Conservation (phyloP, 2,329 filamentous ascomycete genomes). For the Akanthomyces muscarius region DNA sequence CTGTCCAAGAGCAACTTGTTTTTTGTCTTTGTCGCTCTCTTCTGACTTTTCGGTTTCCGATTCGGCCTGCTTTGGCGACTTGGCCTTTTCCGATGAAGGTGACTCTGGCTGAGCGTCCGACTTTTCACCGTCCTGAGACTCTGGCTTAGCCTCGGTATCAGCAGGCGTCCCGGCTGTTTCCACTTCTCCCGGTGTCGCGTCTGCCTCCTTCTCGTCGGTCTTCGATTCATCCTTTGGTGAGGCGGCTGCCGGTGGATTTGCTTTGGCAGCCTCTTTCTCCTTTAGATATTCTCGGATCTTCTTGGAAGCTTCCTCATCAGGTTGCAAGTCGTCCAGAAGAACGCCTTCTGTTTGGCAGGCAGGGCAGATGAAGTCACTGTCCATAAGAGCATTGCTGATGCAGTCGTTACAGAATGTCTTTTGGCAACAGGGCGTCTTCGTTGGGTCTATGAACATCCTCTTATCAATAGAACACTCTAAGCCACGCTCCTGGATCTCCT, state of each 20-base stretch:
- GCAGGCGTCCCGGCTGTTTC: background rate
- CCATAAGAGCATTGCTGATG: constrained; percentile 97
- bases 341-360: constrained; percentile 87
- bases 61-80: constrained; percentile 22
- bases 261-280: constrained; percentile 52
- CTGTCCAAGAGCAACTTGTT: constrained; percentile 48
- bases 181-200: constrained; percentile 27
- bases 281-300: constrained; percentile 74
- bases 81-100: constrained; percentile 30
- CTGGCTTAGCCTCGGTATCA: background rate
- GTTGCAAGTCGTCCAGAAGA: constrained; percentile 83
- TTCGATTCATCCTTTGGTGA: constrained; percentile 31
- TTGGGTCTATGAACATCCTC: constrained; percentile 96
- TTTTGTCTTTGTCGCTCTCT: constrained; percentile 26
- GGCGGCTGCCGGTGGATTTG: constrained; percentile 30
- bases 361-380: constrained; percentile 95
- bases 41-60: constrained; percentile 38
- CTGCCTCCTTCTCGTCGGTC: constrained; percentile 38
- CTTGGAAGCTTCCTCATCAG: constrained; percentile 72
- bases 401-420: constrained; percentile 99
- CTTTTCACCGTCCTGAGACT: background rate
- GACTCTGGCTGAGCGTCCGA: constrained; percentile 1
- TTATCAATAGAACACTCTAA: constrained; percentile 95
- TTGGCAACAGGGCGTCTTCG: constrained; percentile 97
- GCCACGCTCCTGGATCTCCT: constrained; percentile 82